phyloP scores from a whole-genome alignment of 2,329 filamentous ascomycete genomes.

The Penicillium sp. region DNA sequence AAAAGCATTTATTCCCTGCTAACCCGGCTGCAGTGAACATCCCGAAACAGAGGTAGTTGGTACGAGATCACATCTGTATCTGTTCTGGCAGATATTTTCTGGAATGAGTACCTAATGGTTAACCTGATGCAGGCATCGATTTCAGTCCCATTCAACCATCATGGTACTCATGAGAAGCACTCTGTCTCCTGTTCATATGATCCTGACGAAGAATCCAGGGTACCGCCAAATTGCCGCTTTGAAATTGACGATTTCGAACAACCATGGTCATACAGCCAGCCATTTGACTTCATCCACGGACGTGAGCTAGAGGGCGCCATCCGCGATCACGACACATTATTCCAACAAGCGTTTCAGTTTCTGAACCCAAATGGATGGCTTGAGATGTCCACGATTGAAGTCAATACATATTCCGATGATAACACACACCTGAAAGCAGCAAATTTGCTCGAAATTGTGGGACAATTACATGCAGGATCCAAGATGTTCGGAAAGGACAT shows the following conservation, averaged over 20 bases:
- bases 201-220: conserved; percentile 21
- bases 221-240: conserved; percentile 38
- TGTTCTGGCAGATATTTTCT: neutral
- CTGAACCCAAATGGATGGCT: conserved; percentile 32
- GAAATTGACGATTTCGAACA: conserved; percentile 37
- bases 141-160: conserved; percentile 35
- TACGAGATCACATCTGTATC: conserved; percentile 9
- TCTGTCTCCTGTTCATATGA: neutral
- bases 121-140: conserved; percentile 28
- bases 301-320: conserved; percentile 35
- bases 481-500: conserved; percentile 37
- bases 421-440: conserved; percentile 30
- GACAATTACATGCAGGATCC: conserved; percentile 34
- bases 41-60: conserved; percentile 34
- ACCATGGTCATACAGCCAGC: conserved; percentile 30
- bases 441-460: conserved; percentile 25
- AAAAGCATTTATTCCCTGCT: neutral
- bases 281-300: conserved; percentile 36
- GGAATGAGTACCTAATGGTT: neutral
- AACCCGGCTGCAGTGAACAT: conserved; percentile 22
- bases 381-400: conserved; percentile 68
- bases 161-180: conserved; percentile 20
- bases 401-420: conserved; percentile 81
- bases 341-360: conserved; percentile 26
- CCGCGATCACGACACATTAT: conserved; percentile 30